Evolutionary conservation across 768 basidiomycete species (phyloP).

Genomic region (Mycena filopes): DNA sequence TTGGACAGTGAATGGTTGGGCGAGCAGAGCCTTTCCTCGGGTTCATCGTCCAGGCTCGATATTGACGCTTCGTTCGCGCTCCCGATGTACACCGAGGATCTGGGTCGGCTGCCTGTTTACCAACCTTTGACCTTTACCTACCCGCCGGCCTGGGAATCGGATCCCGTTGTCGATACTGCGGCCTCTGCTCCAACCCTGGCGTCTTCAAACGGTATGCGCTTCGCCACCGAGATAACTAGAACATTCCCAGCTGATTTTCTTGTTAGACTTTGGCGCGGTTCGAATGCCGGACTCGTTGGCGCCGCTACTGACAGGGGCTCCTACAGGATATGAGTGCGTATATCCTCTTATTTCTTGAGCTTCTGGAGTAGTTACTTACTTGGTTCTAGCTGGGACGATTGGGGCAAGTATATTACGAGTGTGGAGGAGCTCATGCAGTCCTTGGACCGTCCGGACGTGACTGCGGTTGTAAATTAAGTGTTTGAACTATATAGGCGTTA

Average conservation of each 20-base stretch:
- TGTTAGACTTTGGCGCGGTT: background rate
- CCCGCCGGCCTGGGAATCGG: slow-evolving; percentile 1
- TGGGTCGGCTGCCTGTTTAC: slow-evolving; percentile 27
- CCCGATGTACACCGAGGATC: slow-evolving; percentile 27
- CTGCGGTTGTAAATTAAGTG: too few species aligned
- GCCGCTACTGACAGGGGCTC: slow-evolving; percentile 5
- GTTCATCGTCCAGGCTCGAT: background rate
- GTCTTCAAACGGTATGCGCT: background rate
- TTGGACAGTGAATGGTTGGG: background rate
- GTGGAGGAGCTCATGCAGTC: slow-evolving; percentile 28
- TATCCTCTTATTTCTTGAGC: background rate
- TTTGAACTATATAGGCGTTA: too few species aligned
- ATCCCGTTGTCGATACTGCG: background rate
- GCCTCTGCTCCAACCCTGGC: background rate
- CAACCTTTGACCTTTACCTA: slow-evolving; percentile 18
- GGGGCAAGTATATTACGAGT: slow-evolving; percentile 30
- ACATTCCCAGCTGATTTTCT: background rate
- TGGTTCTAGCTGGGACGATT: slow-evolving; percentile 28
- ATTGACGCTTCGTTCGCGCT: slow-evolving; percentile 12
- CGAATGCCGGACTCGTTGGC: background rate
- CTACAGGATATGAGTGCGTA: slow-evolving; percentile 32
- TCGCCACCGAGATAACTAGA: background rate
- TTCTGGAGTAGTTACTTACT: background rate
- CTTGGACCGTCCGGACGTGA: background rate
- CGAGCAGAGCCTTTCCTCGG: background rate